Percentiles rank a stretch among this genome's conserved stretches.
phyloP scores from a whole-genome alignment of 2,329 filamentous ascomycete species.

The Aspergillus sp. region DNA sequence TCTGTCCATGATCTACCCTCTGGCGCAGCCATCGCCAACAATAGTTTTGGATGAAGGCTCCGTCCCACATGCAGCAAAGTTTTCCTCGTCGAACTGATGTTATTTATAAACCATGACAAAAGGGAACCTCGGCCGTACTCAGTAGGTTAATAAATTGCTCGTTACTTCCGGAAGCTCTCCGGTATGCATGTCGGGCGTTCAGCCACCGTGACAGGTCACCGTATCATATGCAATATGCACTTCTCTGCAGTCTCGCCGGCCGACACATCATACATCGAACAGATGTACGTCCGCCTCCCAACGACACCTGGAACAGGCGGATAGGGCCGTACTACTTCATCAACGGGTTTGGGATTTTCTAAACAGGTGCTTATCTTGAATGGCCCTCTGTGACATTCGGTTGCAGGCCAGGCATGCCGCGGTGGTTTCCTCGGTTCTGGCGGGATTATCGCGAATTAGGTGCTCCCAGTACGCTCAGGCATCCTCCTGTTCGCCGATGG shows the following conservation, averaged over 20 bases:
- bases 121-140: not conserved
- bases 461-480: not conserved
- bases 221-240: conserved; percentile 9
- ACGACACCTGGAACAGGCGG: conserved; percentile 2
- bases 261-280: conserved; percentile 1
- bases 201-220: conserved; percentile 9
- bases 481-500: not conserved
- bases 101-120: conserved; percentile 1
- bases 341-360: not conserved
- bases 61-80: not conserved
- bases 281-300: not conserved
- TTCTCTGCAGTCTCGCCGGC: not conserved
- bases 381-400: not conserved
- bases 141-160: conserved; percentile 4
- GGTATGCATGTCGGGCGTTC: conserved; percentile 4
- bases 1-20: conserved; percentile 4
- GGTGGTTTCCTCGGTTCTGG: not conserved
- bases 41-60: conserved; percentile 9
- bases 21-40: conserved; percentile 5
- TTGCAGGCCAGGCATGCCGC: not conserved
- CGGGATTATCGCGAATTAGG: not conserved
- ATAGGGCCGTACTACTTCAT: not conserved
- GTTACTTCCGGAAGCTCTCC: conserved; percentile 7
- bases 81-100: not conserved
- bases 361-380: not conserved